Percentiles rank a stretch among this genome's conserved stretches.
phyloP scores from a whole-genome alignment of 2,329 filamentous ascomycete species.

The Penicillium sp. region DNA sequence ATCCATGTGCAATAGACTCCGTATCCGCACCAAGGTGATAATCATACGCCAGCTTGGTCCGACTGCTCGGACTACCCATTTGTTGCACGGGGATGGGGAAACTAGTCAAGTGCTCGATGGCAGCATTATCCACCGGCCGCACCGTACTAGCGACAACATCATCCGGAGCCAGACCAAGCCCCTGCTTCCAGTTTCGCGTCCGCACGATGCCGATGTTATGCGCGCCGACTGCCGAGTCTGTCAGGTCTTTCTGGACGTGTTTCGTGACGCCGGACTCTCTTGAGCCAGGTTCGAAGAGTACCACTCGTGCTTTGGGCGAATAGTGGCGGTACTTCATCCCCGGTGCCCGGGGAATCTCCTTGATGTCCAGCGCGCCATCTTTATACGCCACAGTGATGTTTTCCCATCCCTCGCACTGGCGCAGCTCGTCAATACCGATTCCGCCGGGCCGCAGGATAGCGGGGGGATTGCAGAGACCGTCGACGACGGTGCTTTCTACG shows the following conservation, averaged over 20 bases:
- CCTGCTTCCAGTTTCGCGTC: slow-evolving; percentile 42
- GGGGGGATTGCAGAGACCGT: slow-evolving; percentile 81
- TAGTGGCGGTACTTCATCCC: slow-evolving; percentile 99
- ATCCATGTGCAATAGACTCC: slow-evolving; percentile 76
- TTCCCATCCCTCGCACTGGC: slow-evolving; percentile 78
- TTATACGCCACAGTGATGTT: slow-evolving; percentile 76
- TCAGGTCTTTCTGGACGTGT: slow-evolving; percentile 39
- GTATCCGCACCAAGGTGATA: slow-evolving; percentile 73
- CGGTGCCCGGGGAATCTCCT: slow-evolving; percentile 74
- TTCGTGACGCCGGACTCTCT: slow-evolving; percentile 29
- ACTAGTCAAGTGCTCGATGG: slow-evolving; percentile 30
- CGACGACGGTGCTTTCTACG: slow-evolving; percentile 95
- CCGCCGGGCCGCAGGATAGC: slow-evolving; percentile 85
- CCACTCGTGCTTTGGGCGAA: slow-evolving; percentile 82
- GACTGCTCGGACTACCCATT: slow-evolving; percentile 18
- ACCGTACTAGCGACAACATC: slow-evolving; percentile 27
- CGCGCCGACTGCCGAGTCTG: slow-evolving; percentile 33
- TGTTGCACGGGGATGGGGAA: slow-evolving; percentile 34
- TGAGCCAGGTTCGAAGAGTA: slow-evolving; percentile 72
- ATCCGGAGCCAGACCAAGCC: slow-evolving; percentile 30
- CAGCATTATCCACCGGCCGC: slow-evolving; percentile 26
- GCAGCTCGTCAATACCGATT: slow-evolving; percentile 78
- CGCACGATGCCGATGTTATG: slow-evolving; percentile 45
- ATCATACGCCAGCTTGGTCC: slow-evolving; percentile 60
- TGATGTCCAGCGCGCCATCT: slow-evolving; percentile 70